Evolutionary conservation across 495 filamentous ascomycete species (phyloP), one percentile per base, ranked within the genome.

Genomic region (Aspergillus avenaceus): DNA sequence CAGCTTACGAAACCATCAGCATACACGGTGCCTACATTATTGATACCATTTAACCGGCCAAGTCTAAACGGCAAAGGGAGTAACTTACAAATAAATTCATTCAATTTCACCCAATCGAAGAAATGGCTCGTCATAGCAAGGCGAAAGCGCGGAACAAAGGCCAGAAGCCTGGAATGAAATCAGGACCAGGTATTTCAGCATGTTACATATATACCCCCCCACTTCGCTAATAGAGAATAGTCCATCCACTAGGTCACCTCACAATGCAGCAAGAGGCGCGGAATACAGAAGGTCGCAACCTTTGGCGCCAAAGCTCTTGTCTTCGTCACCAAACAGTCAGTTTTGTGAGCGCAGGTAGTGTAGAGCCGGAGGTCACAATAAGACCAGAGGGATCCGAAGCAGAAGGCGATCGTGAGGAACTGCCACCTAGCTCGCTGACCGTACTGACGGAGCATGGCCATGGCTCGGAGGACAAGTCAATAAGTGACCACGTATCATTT

Each of bases 191-290:
- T 51, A 27, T 28, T 1, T 22, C 16, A 16, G 8, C 43, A 8
- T 25, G 36, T 5, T 23, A 7, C 12, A 37, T 27, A 1, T 8
- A 18, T 14, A 45, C 2, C 14, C 14, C 16, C 9, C 22, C 37
- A 16, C 37, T 13, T 29, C 21, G 44, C 22, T 42, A 23, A 45
- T 21, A 32, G 12, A 28, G 24, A 1, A 36, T 12, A 21, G 21
- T 28, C 16, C 3, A 18, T 6, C 43, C 45, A 31, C 47, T 47
- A 54, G 54, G 49, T 26, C 56, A 54, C 9, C 81, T 87, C 51
- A 83, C 85, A 0, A 76, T 95, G 70, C 73, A 76, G 43, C 84
- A 93, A 47, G 90, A 90, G 69, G 90, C 87, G 50, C 81, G 80
- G 41, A 86, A 90, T 54, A 92, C 88, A 16, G 81, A 82, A 63